Percentiles rank a stretch among this genome's conserved stretches.
phyloP scores from a whole-genome alignment of 176 grass and related monocot genomes.

The Panicum miliaceum region DNA sequence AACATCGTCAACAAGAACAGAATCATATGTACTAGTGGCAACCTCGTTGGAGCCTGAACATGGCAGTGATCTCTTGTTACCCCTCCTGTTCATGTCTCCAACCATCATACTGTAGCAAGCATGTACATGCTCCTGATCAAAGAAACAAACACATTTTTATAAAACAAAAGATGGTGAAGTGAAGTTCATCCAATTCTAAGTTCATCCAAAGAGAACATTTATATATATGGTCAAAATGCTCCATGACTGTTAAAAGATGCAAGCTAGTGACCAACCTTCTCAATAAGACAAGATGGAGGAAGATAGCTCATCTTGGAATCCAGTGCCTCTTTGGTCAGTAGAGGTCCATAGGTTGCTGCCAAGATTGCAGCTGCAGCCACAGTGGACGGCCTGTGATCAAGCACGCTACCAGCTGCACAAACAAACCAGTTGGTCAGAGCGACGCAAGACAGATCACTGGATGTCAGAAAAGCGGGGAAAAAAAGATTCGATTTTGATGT shows the following conservation, averaged over 20 bases:
- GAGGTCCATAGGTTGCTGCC: slow-evolving; percentile 63
- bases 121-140: slow-evolving; percentile 75
- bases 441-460: slow-evolving; percentile 17
- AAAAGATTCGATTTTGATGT: slow-evolving; percentile 15
- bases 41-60: slow-evolving; percentile 50
- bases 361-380: slow-evolving; percentile 75
- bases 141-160: slow-evolving; percentile 25
- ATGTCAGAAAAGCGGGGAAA: not conserved
- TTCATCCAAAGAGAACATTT: slow-evolving; percentile 4
- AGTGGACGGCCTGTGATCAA: slow-evolving; percentile 73
- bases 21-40: slow-evolving; percentile 66
- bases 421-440: slow-evolving; percentile 33
- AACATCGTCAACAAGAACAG: slow-evolving; percentile 62
- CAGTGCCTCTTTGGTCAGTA: slow-evolving; percentile 58
- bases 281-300: slow-evolving; percentile 60
- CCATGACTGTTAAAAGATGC: not conserved
- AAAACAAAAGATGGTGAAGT: not conserved
- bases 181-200: slow-evolving; percentile 22
- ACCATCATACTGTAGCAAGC: slow-evolving; percentile 69
- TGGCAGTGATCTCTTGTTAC: slow-evolving; percentile 58
- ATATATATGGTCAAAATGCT: slow-evolving; percentile 28
- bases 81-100: slow-evolving; percentile 50
- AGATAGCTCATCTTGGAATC: slow-evolving; percentile 56
- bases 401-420: slow-evolving; percentile 56
- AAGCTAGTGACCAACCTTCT: slow-evolving; percentile 53